Conservation (phyloP, 345 rosid genomes). For the Gossypium arboreum region DNA sequence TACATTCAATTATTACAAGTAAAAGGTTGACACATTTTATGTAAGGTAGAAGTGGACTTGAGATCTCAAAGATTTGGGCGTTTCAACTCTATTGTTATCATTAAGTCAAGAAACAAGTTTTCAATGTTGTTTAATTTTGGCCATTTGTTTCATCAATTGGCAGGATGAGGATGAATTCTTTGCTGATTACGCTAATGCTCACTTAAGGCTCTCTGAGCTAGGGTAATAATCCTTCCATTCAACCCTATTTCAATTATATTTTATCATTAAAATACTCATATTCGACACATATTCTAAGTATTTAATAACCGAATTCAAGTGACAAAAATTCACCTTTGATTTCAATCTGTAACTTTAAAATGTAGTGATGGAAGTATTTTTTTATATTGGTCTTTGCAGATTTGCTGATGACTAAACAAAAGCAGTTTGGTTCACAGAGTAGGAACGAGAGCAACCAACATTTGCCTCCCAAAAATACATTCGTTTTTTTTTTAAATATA, state of each 20-base stretch:
- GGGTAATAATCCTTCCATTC: slow-evolving; percentile 44
- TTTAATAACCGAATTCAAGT: background rate
- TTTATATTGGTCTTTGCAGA: slow-evolving; percentile 26
- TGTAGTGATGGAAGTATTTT: background rate
- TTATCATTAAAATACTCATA: background rate
- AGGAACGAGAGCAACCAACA: slow-evolving; percentile 3
- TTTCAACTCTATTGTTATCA: too few species aligned
- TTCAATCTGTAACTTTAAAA: too few species aligned
- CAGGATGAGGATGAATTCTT: slow-evolving; percentile 96
- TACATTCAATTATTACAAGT: too few species aligned
- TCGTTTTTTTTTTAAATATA: too few species aligned
- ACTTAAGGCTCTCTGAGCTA: slow-evolving; percentile 86
- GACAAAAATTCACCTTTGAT: background rate
- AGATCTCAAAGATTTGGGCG: too few species aligned
- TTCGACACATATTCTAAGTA: too few species aligned
- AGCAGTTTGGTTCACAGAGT: background rate
- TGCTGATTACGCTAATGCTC: slow-evolving; percentile 73
- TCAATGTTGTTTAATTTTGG: background rate
- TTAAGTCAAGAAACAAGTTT: background rate
- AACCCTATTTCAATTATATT: background rate
- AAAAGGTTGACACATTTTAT: too few species aligned
- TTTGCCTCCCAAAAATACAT: background rate
- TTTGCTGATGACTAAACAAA: slow-evolving; percentile 50
- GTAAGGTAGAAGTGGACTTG: too few species aligned
- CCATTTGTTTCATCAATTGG: background rate